Base-by-base conservation (phyloP, 2,329 filamentous ascomycete genomes). In the Ophiostoma ulmi region DNA sequence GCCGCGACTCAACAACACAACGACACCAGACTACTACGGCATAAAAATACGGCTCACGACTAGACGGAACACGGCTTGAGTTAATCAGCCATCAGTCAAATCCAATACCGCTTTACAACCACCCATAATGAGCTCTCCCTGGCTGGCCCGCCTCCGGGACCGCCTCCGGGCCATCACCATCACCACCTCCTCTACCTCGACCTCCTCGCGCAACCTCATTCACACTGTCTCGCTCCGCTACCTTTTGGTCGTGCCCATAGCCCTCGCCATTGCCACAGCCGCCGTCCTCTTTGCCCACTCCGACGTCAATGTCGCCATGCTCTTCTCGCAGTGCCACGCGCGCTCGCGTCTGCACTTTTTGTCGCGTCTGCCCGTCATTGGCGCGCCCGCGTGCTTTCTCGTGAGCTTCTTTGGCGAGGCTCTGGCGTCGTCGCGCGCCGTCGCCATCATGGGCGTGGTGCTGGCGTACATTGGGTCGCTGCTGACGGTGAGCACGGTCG, bases 241-340 rank as follows among this genome's bases (percentile, higher is more conserved):
- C 76, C 77, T 86, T 10, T 77, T 87, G 72, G 80, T 87, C 48
- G 77, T 84, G n/a, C 81, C 85, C 11, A 78, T 84, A 67, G 75
- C 85, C 39, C 79, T 86, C 69, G 80, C 83, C 74, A 63, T 81
- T 71, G 75, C 79, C 58, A 84, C 83, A 4, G 77, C 77, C 38
- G 70, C 78, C 73, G 74, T 78, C 36, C 80, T 86, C 74, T 82
- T 84, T 73, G 71, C 79, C 39, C 80, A 83, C 76, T 80, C 81
- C 61, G 83, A 85, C 77, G 80, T 85, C 76, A 84, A 86, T 79
- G 78, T 82, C 70, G 80, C 82, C 22, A 78, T 85, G 73, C 82
- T 86, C 72, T 85, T 82, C 78, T 85, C 83, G 63, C 84, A 86
- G 74, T 86, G 84, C 77, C 81, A 85, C 75, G 79, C 84, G 1